phyloP scores from a whole-genome alignment of 73 alveolate genomes.

The Symbiodinium pilosum region DNA sequence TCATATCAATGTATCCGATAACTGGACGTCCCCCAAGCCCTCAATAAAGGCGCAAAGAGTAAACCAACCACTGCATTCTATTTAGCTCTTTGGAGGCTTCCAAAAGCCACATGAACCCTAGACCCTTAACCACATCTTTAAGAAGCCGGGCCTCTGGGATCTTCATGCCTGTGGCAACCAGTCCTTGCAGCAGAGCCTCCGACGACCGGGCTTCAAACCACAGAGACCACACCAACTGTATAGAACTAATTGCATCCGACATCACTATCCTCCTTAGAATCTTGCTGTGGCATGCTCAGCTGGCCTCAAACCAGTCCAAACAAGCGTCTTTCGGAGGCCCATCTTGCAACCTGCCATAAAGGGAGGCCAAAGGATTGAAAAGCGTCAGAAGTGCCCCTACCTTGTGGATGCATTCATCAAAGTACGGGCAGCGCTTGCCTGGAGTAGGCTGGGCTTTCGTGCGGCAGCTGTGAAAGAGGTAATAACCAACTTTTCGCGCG shows the following conservation, averaged over 20 bases:
- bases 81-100: too few species aligned
- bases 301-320: constrained; percentile 65
- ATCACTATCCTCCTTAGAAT: too few species aligned
- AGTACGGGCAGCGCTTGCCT: constrained; percentile 28
- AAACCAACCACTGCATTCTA: too few species aligned
- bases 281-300: too few species aligned
- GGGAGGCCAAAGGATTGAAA: neutral
- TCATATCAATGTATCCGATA: too few species aligned
- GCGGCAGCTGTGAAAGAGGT: neutral
- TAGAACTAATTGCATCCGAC: too few species aligned
- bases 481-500: too few species aligned
- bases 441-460: neutral
- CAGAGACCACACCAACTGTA: too few species aligned
- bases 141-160: constrained; percentile 57
- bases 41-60: too few species aligned
- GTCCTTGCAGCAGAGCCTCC: constrained; percentile 79
- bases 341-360: constrained; percentile 17
- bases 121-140: too few species aligned
- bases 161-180: constrained; percentile 65
- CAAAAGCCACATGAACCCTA: too few species aligned
- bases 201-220: constrained; percentile 51
- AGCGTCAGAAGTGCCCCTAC: neutral
- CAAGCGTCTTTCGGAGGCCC: constrained; percentile 50
- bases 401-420: constrained; percentile 44
- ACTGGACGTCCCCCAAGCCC: too few species aligned